These are phyloP conservation scores for Plasmodium malariae DNA, from an alignment of 169 alveolate genomes.

Conservation along the genomic window DNA sequence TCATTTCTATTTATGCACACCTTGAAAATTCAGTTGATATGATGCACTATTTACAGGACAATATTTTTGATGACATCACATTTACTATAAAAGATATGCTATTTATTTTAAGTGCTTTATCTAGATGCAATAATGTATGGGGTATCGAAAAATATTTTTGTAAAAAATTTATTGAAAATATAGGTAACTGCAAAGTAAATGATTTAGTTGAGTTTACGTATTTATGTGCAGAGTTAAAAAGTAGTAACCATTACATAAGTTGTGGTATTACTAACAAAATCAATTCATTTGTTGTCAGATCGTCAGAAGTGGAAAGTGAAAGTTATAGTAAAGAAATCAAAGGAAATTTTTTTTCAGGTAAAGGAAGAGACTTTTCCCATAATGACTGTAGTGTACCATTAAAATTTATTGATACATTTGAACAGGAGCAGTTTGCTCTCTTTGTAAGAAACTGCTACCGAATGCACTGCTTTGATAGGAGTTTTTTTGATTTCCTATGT, in stretches of 20 bases:
- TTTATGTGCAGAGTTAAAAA: slow-evolving; percentile 70
- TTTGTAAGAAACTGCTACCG: slow-evolving; percentile 69
- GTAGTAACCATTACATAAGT: slow-evolving; percentile 15
- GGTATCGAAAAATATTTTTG: slow-evolving; percentile 26
- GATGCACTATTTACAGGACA: slow-evolving; percentile 41
- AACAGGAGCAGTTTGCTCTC: slow-evolving; percentile 27
- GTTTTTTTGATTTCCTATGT: slow-evolving; percentile 67
- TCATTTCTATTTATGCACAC: slow-evolving; percentile 47
- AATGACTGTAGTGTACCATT: neutral
- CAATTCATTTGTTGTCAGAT: neutral
- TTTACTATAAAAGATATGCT: slow-evolving; percentile 63
- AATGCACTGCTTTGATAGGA: slow-evolving; percentile 72
- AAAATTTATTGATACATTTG: slow-evolving; percentile 49
- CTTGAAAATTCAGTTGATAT: slow-evolving; percentile 39
- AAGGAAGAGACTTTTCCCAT: neutral
- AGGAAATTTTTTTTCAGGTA: neutral
- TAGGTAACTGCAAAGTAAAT: slow-evolving; percentile 16
- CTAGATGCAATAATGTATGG: slow-evolving; percentile 21
- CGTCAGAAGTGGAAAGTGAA: neutral
- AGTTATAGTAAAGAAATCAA: neutral
- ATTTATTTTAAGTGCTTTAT: slow-evolving; percentile 50
- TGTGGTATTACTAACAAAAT: slow-evolving; percentile 18
- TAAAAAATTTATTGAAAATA: slow-evolving; percentile 58
- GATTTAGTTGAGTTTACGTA: slow-evolving; percentile 70
- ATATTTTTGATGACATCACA: slow-evolving; percentile 18